These are phyloP conservation scores for Arabidopsis suecica DNA, from an alignment of 345 rosid genomes.

Conservation along the genomic window DNA sequence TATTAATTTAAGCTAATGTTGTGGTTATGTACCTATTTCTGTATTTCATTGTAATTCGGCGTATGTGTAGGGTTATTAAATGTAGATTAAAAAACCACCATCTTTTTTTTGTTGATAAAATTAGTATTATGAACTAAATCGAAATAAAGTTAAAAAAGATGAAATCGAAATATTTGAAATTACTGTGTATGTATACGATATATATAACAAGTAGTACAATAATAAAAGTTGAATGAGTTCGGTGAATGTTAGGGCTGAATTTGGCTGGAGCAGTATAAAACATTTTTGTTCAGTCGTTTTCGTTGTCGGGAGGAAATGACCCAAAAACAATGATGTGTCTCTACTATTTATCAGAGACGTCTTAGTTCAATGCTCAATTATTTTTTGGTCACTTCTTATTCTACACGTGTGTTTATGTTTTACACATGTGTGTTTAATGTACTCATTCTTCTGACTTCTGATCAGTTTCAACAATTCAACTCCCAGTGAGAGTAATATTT, in stretches of 20 bases:
- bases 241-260: constrained; percentile 26
- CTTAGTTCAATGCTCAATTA: constrained; percentile 29
- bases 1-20: too few species aligned
- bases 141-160: not conserved
- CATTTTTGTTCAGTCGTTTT: constrained; percentile 38
- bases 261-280: constrained; percentile 18
- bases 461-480: not conserved
- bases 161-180: not conserved
- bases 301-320: constrained; percentile 37
- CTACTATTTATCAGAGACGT: constrained; percentile 19
- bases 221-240: not conserved
- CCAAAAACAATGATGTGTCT: constrained; percentile 27
- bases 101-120: too few species aligned
- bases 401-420: constrained; percentile 37
- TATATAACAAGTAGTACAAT: constrained; percentile 7
- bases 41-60: too few species aligned
- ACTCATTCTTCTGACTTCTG: not conserved
- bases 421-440: constrained; percentile 21
- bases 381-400: constrained; percentile 29
- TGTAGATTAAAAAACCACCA: not conserved
- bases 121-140: not conserved
- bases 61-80: not conserved
- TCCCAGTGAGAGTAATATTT: not conserved
- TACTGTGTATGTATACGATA: not conserved
- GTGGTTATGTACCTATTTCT: too few species aligned